Base-by-base conservation (phyloP, 768 basidiomycete species). In the Russula sp. region DNA sequence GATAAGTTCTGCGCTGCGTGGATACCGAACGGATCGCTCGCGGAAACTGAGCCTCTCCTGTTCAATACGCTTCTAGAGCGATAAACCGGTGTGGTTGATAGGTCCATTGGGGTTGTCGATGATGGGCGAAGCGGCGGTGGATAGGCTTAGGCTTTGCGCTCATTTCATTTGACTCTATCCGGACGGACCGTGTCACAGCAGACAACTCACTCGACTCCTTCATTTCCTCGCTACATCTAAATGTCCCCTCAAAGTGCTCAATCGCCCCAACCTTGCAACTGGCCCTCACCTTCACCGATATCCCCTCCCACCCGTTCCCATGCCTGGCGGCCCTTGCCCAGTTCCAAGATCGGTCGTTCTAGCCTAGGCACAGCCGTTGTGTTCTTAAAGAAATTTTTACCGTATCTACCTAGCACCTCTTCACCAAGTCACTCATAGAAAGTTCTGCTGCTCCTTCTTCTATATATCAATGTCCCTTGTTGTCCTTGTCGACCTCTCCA, bases 1-100 rank as follows among this genome's bases (percentile, higher is more conserved):
- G 63, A 46, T 5, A 61, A 10, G 18, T 61, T 65, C 32, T 58
- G 56, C 3, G 42, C 43, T 43, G 52, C 47, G 14, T 58, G 59
- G 38, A 61, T 63, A 7, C 64, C 66, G 25, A 65, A 66, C 20
- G 66, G 66, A 16, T 66, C 66, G 34, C 25, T 49, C 7, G 65
- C 65, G 14, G 64, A 51, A 20, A 61, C 64, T 7, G 66, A 66
- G 13, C 66, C 66, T 4, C 59, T 47, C 8, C 52, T 36, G 7
- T 63, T 35, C 14, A 54, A 43, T 16, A 63, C 22, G 42, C 59
- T 55, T 35, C 52, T 22, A 38, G 61, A 47, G 36, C 57, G 56
- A 25, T 63, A 42, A 29, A 53, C 16, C 9, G 43, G 42, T 18
- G 60, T 2, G 4, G 60, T 7, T 8, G 55, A 36, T 36, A 29